A percentile compares a stretch with the other conserved stretches of the same genome.
Conservation (phyloP, 2,329 filamentous ascomycete genomes). For the Colletotrichum euphorbiae region DNA sequence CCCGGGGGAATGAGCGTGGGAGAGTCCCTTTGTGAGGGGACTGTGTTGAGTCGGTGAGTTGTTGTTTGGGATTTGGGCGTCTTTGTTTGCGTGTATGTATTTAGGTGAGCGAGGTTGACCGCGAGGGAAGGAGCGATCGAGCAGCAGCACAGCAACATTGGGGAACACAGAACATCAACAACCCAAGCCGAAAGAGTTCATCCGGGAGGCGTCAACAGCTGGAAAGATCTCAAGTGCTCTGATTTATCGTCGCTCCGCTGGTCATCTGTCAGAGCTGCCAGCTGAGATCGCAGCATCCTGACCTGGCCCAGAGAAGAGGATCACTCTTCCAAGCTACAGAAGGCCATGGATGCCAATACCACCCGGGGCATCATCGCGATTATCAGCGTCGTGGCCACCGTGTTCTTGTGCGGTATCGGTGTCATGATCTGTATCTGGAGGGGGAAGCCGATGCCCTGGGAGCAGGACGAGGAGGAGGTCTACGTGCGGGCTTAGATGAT, state of each 20-base stretch:
- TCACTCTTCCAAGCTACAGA: too few species aligned
- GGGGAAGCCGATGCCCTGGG: background rate
- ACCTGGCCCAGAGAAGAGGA: too few species aligned
- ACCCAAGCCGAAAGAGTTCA: too few species aligned
- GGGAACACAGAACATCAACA: too few species aligned
- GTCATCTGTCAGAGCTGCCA: too few species aligned
- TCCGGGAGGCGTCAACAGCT: too few species aligned
- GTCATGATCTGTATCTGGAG: background rate
- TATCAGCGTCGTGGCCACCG: background rate
- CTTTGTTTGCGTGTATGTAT: slow-evolving; percentile 3
- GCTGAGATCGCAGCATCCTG: too few species aligned
- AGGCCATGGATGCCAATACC: too few species aligned
- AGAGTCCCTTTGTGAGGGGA: background rate
- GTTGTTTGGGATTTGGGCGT: background rate
- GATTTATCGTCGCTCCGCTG: too few species aligned
- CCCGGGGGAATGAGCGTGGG: background rate
- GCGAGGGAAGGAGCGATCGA: background rate
- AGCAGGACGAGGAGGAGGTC: background rate
- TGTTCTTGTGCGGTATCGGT: background rate
- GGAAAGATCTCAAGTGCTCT: too few species aligned
- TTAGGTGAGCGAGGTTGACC: background rate
- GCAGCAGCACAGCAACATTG: too few species aligned
- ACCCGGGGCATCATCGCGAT: background rate
- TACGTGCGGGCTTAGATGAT: background rate
- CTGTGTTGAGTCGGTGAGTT: background rate